Evolutionary conservation across 2,329 filamentous ascomycete species (phyloP).

Genomic region (Exophiala lecanii-corni): DNA sequence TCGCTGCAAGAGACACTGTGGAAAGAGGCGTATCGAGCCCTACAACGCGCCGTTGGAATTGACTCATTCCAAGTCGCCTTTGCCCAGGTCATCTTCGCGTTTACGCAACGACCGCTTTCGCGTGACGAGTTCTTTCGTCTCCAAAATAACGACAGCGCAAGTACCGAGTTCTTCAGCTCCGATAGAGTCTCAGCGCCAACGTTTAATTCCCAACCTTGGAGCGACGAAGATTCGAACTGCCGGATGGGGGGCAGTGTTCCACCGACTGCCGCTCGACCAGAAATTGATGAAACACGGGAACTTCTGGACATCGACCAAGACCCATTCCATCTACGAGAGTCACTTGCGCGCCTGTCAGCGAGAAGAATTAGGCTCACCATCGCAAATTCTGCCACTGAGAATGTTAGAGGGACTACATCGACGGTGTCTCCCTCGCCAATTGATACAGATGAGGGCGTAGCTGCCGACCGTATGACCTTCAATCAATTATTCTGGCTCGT

Average conservation of each 20-base stretch:
- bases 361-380: constrained; percentile 4
- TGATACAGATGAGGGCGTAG: not conserved
- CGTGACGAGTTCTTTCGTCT: constrained; percentile 3
- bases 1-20: constrained; percentile 37
- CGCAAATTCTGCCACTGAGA: not conserved
- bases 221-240: not conserved
- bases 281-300: constrained; percentile 2
- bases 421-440: not conserved
- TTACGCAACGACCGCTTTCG: constrained; percentile 37
- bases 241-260: too few species aligned
- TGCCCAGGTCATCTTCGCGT: constrained; percentile 42
- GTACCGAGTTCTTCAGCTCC: not conserved
- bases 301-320: constrained; percentile 7
- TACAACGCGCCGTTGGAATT: constrained; percentile 36
- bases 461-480: constrained; percentile 42
- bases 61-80: constrained; percentile 42
- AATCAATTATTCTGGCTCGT: constrained; percentile 56
- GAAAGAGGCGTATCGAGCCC: constrained; percentile 38
- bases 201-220: not conserved
- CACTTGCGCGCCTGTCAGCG: constrained; percentile 7
- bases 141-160: not conserved
- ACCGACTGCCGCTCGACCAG: not conserved
- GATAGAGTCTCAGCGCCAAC: not conserved
- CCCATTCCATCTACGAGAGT: constrained; percentile 4
- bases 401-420: too few species aligned